Conservation (phyloP, 345 rosid genomes). For the Salix exigua region DNA sequence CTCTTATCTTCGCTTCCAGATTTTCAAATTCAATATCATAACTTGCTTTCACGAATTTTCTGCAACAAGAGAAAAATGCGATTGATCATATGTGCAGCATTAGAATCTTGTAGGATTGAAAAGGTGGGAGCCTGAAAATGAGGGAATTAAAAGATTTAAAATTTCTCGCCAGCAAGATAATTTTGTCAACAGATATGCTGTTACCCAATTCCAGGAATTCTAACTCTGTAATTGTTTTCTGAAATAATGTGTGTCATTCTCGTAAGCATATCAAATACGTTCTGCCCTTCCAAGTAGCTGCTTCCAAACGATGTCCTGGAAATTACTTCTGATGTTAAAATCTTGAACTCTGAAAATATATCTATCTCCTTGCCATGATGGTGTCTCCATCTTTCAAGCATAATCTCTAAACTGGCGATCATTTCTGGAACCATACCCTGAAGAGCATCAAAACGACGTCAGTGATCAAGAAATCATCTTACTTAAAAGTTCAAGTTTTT, state of each 20-base stretch:
- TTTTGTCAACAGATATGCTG: no score
- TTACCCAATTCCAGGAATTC: constrained; percentile 25
- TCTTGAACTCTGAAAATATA: constrained; percentile 29
- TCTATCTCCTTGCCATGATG: constrained; percentile 36
- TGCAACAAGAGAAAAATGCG: constrained; percentile 5
- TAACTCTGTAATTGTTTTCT: constrained; percentile 12
- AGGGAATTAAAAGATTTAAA: not conserved
- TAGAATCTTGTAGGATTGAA: not conserved
- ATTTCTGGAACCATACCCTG: constrained; percentile 38
- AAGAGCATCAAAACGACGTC: not conserved
- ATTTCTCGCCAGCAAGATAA: no score
- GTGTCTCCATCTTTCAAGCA: constrained; percentile 45
- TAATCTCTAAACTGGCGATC: constrained; percentile 35
- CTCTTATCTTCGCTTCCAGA: constrained; percentile 6
- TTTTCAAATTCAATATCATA: constrained; percentile 28
- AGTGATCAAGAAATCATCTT: no score
- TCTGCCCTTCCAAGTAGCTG: constrained; percentile 38
- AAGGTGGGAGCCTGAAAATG: not conserved
- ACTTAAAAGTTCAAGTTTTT: no score
- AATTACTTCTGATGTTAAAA: constrained; percentile 43
- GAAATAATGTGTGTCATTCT: constrained; percentile 8
- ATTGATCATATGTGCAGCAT: not conserved
- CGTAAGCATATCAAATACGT: constrained; percentile 34
- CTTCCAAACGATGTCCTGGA: constrained; percentile 54
- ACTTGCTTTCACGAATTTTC: constrained; percentile 22